Conservation (phyloP, 23 red algal genomes). For the Agarophyton chilense region DNA sequence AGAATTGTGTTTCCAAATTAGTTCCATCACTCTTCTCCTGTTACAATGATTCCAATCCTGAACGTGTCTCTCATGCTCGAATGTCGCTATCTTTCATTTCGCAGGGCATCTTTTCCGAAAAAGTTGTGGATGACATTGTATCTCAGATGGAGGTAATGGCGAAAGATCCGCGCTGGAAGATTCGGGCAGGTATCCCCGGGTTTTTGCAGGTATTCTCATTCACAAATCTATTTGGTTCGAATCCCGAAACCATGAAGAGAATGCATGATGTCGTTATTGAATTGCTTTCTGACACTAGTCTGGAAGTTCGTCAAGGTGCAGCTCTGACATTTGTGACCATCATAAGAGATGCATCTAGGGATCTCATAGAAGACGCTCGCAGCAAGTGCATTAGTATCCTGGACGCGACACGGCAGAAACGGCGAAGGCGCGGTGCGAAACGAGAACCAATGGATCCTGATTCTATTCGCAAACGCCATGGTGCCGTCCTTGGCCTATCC, state of each 20-base stretch:
- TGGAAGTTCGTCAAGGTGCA: slow-evolving; percentile 90
- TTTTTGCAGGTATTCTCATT: slow-evolving; percentile 83
- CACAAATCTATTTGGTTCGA: slow-evolving; percentile 40
- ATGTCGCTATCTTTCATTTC: slow-evolving; percentile 75
- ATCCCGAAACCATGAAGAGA: slow-evolving; percentile 3
- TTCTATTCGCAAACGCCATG: slow-evolving; percentile 62
- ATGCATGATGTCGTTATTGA: slow-evolving; percentile 62
- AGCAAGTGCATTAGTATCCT: slow-evolving; percentile 32
- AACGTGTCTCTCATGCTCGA: slow-evolving; percentile 69
- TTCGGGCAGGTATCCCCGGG: slow-evolving; percentile 59
- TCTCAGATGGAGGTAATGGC: slow-evolving; percentile 15
- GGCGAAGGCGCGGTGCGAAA: slow-evolving; percentile 40
- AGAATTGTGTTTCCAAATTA: slow-evolving; percentile 26
- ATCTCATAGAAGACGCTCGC: slow-evolving; percentile 55
- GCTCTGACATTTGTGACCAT: slow-evolving; percentile 75
- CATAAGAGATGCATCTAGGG: slow-evolving; percentile 54
- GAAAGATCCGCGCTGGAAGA: slow-evolving; percentile 55
- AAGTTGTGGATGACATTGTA: slow-evolving; percentile 47
- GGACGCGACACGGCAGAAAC: slow-evolving; percentile 35
- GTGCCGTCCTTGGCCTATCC: slow-evolving; percentile 73
- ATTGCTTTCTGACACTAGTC: slow-evolving; percentile 65
- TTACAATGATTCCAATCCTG: slow-evolving; percentile 64
- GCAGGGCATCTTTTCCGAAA: slow-evolving; percentile 39
- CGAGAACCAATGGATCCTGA: slow-evolving; percentile 22
- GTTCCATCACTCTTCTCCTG: slow-evolving; percentile 69